These are phyloP conservation scores for Yarrowia osloensis DNA, from an alignment of 805 yeast genomes.

Conservation along the genomic window DNA sequence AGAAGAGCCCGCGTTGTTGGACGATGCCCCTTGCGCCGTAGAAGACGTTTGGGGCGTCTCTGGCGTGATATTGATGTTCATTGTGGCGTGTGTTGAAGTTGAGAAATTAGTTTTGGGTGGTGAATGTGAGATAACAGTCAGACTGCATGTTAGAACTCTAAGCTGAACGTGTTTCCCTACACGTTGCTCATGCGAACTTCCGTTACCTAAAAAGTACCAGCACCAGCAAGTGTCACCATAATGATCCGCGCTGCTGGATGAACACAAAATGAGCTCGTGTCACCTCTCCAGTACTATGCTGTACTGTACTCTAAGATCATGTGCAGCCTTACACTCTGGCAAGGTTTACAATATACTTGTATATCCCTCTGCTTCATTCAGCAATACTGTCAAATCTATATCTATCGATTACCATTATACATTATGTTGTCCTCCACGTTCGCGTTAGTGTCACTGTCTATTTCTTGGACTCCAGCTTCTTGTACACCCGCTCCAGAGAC, in stretches of 20 bases:
- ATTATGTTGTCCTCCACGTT: conserved; percentile 21
- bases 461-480: conserved; percentile 43
- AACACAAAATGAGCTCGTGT: no score
- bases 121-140: not conserved
- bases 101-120: not conserved
- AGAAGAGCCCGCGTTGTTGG: not conserved
- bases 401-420: conserved; percentile 28
- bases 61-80: not conserved
- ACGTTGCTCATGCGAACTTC: no score
- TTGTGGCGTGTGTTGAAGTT: not conserved
- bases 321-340: no score
- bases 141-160: not conserved
- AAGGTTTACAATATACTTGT: no score
- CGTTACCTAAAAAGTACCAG: no score
- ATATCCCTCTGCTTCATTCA: no score
- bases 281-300: no score
- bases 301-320: no score
- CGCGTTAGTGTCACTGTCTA: not conserved
- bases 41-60: conserved; percentile 5
- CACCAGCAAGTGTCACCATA: no score
- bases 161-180: not conserved
- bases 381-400: conserved; percentile 1
- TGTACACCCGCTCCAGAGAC: conserved; percentile 62
- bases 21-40: not conserved
- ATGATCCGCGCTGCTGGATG: no score